Evolutionary conservation across 306 rosid genomes (phyloP).

Genomic region (Trichosanthes cucumerina): DNA sequence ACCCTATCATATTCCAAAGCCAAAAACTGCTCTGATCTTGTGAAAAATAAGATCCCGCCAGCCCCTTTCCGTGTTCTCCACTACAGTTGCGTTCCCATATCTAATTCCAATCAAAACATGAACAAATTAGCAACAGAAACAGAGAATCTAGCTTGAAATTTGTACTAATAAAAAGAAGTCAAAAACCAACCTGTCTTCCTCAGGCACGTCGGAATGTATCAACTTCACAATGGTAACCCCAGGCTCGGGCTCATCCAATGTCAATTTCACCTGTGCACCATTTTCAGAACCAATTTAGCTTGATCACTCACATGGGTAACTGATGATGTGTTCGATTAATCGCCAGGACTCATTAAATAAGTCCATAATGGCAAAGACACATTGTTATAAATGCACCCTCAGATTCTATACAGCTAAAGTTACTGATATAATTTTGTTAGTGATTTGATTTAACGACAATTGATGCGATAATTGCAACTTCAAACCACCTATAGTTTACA

Average conservation of each 20-base stretch:
- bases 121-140: neutral
- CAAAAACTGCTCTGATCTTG: slow-evolving; percentile 88
- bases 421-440: neutral
- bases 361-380: neutral
- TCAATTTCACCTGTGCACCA: slow-evolving; percentile 61
- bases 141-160: neutral
- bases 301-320: neutral
- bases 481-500: neutral
- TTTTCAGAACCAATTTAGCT: neutral
- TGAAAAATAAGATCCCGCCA: slow-evolving; percentile 97
- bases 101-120: slow-evolving; percentile 25
- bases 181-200: slow-evolving; percentile 69
- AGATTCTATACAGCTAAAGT: too few relatives aligned
- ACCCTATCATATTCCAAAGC: slow-evolving; percentile 63
- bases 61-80: slow-evolving; percentile 94
- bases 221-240: slow-evolving; percentile 68
- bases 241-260: slow-evolving; percentile 75
- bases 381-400: neutral
- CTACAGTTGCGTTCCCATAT: slow-evolving; percentile 91
- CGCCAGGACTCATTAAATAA: neutral
- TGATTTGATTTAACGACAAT: neutral
- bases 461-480: neutral
- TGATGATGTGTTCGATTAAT: neutral
- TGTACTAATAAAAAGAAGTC: neutral
- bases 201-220: slow-evolving; percentile 74